Evolutionary conservation across 352 stramenopile species (phyloP).

Genomic region (Globisporangium canariense): DNA sequence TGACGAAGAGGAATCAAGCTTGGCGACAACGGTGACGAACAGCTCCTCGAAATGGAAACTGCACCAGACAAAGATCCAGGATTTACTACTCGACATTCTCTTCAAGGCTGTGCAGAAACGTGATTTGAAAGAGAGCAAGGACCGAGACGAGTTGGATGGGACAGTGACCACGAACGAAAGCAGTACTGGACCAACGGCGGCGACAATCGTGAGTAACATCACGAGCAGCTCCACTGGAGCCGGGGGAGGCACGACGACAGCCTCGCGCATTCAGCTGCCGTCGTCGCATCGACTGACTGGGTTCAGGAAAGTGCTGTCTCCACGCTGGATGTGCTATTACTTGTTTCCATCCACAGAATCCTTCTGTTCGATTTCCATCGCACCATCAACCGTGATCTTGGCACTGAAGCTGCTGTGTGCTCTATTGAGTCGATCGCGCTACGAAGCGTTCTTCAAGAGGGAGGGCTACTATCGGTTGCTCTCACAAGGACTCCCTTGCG

Average conservation of each 20-base stretch:
- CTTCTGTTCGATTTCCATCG: conserved; percentile 20
- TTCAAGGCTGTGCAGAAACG: conserved; percentile 69
- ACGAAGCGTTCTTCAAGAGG: conserved; percentile 56
- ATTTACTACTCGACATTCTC: conserved; percentile 60
- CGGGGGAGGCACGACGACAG: conserved; percentile 5
- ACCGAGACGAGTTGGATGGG: conserved; percentile 33
- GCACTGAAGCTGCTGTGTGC: conserved; percentile 47
- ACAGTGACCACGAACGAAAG: conserved; percentile 14
- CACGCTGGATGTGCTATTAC: conserved; percentile 67
- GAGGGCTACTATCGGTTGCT: conserved; percentile 71
- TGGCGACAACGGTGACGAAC: not conserved
- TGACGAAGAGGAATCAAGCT: not conserved
- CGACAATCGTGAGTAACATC: conserved; percentile 10
- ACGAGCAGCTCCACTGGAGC: not conserved
- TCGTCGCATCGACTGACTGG: conserved; percentile 40
- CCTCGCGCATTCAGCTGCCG: conserved; percentile 45
- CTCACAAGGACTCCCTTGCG: conserved; percentile 54
- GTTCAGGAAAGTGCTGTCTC: conserved; percentile 56
- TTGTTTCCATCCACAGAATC: conserved; percentile 32
- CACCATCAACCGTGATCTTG: conserved; percentile 48
- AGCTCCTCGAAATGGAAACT: conserved; percentile 9
- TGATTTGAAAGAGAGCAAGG: conserved; percentile 64
- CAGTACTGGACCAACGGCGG: conserved; percentile 1
- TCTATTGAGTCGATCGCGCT: conserved; percentile 40
- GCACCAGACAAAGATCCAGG: conserved; percentile 49